A percentile compares a stretch with the other conserved stretches of the same genome.
Evolutionary conservation across 73 alveolate genomes (phyloP).

Genomic region (Halteria grandinella): DNA sequence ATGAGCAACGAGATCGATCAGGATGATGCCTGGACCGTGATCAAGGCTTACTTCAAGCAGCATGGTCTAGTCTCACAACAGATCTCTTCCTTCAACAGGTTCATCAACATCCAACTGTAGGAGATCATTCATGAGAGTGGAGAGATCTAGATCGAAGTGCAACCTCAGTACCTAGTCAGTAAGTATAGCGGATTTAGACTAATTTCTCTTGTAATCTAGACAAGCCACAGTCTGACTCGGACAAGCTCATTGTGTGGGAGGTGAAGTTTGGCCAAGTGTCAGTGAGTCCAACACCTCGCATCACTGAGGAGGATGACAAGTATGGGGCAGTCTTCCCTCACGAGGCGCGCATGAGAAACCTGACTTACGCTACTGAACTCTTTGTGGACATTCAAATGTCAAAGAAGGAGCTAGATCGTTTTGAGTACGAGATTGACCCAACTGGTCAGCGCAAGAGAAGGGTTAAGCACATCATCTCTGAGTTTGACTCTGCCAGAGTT

Average conservation of each 20-base stretch:
- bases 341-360: slow-evolving; percentile 96
- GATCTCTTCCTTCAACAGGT: slow-evolving; percentile 90
- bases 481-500: slow-evolving; percentile 39
- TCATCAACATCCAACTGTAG: slow-evolving; percentile 80
- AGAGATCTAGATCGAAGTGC: slow-evolving; percentile 72
- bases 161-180: slow-evolving; percentile 78
- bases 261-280: slow-evolving; percentile 79
- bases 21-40: slow-evolving; percentile 94
- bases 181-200: slow-evolving; percentile 47
- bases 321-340: slow-evolving; percentile 81
- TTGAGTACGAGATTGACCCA: slow-evolving; percentile 10
- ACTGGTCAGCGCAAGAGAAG: slow-evolving; percentile 25
- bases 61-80: slow-evolving; percentile 93
- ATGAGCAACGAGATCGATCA: slow-evolving; percentile 79
- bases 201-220: not conserved
- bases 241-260: slow-evolving; percentile 73
- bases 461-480: slow-evolving; percentile 20
- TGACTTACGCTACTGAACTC: slow-evolving; percentile 90
- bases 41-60: slow-evolving; percentile 83
- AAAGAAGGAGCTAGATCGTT: not conserved
- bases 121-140: slow-evolving; percentile 88
- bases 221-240: slow-evolving; percentile 6
- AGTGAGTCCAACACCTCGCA: slow-evolving; percentile 77
- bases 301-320: slow-evolving; percentile 71
- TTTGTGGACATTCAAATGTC: slow-evolving; percentile 75